phyloP scores from a whole-genome alignment of 176 grass and related monocot genomes.

The Triticum aestivum region IWGSC_CS_RefSeq_v2.1 NC_057799.1:463009000-463009499 shows the following conservation, averaged over 20 bases:
- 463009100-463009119: constrained; percentile 66
- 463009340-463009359: constrained; percentile 77
- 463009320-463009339: constrained; percentile 35
- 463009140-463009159: constrained; percentile 66
- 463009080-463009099: constrained; percentile 25
- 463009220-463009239: constrained; percentile 61
- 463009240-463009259: constrained; percentile 57
- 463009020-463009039: constrained; percentile 29
- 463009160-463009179: constrained; percentile 62
- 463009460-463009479: constrained; percentile 47
- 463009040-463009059: neutral
- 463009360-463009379: constrained; percentile 94
- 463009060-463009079: neutral
- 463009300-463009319: neutral
- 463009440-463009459: constrained; percentile 55
- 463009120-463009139: constrained; percentile 59
- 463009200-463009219: constrained; percentile 63
- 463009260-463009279: constrained; percentile 39
- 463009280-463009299: constrained; percentile 88
- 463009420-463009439: constrained; percentile 97
- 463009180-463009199: neutral
- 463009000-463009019: constrained; percentile 24
- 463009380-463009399: constrained; percentile 40
- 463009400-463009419: constrained; percentile 40
- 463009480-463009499: constrained; percentile 51